Evolutionary conservation across 352 stramenopile genomes (phyloP).

Genomic region (Phytophthora crassamura): DNA sequence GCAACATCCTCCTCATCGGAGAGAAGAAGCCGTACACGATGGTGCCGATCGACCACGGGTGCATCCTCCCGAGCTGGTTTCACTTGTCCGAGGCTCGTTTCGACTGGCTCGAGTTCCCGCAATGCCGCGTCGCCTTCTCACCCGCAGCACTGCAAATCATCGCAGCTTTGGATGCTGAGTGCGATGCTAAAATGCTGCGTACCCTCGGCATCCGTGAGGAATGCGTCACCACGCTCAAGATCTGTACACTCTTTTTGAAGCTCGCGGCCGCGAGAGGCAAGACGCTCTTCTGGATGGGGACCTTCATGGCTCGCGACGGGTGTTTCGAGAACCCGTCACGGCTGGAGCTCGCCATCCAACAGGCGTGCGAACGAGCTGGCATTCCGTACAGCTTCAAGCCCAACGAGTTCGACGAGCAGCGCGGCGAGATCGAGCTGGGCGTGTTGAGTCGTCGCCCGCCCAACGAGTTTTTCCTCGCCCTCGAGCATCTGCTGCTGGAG

Average conservation of each 20-base stretch:
- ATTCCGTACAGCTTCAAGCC: constrained; percentile 65
- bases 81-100: constrained; percentile 81
- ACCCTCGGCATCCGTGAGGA: constrained; percentile 72
- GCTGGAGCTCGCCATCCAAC: constrained; percentile 57
- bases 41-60: constrained; percentile 80
- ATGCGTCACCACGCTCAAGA: constrained; percentile 75
- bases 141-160: constrained; percentile 57
- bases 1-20: constrained; percentile 82
- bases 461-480: constrained; percentile 60
- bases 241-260: constrained; percentile 79
- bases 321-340: constrained; percentile 74
- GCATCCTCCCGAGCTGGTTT: constrained; percentile 83
- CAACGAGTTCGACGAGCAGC: constrained; percentile 71
- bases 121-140: constrained; percentile 68
- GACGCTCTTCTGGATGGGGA: constrained; percentile 73
- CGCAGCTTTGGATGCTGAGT: constrained; percentile 52
- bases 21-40: constrained; percentile 83
- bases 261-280: constrained; percentile 52
- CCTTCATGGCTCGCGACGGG: constrained; percentile 68
- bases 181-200: constrained; percentile 58
- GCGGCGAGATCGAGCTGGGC: constrained; percentile 52
- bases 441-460: constrained; percentile 75
- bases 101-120: constrained; percentile 84
- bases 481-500: constrained; percentile 47
- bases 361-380: constrained; percentile 46